Evolutionary conservation across 805 yeast species (phyloP).

Genomic region (Maudiozyma bulderi): DNA sequence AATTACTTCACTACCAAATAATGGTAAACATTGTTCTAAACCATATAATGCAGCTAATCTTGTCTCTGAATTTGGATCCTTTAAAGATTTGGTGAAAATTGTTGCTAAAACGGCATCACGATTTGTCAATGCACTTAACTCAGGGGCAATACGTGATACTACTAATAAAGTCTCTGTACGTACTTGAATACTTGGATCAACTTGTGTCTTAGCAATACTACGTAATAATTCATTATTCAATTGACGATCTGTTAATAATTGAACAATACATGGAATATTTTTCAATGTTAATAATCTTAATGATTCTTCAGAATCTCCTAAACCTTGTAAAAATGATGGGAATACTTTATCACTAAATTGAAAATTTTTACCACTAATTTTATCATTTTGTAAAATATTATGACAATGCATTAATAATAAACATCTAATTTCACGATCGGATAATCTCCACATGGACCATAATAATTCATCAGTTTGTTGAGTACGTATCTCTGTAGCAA

Average conservation of each 20-base stretch:
- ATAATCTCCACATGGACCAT: constrained; percentile 49
- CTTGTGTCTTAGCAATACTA: constrained; percentile 52
- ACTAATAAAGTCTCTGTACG: constrained; percentile 26
- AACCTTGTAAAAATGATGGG: constrained; percentile 63
- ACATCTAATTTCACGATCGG: constrained; percentile 72
- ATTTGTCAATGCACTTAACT: constrained; percentile 22
- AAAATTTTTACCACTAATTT: constrained; percentile 19
- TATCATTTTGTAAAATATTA: neutral
- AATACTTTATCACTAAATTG: constrained; percentile 66
- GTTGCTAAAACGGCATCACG: constrained; percentile 73
- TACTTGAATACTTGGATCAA: constrained; percentile 22
- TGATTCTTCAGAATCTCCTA: constrained; percentile 73
- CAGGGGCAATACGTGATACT: constrained; percentile 17
- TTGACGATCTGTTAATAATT: constrained; percentile 65
- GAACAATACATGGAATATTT: constrained; percentile 41
- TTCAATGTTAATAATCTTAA: constrained; percentile 74
- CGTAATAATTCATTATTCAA: constrained; percentile 78
- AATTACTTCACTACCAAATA: constrained; percentile 63
- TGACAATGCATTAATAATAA: constrained; percentile 40
- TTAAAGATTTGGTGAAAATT: constrained; percentile 74
- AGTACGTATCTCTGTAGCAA: constrained; percentile 9
- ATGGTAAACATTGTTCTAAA: constrained; percentile 51
- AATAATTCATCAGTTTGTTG: constrained; percentile 43
- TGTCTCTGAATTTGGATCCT: constrained; percentile 69
- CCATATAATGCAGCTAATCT: constrained; percentile 71